Base-by-base conservation (phyloP, 345 rosid species). In the Durio zibethinus region DNA sequence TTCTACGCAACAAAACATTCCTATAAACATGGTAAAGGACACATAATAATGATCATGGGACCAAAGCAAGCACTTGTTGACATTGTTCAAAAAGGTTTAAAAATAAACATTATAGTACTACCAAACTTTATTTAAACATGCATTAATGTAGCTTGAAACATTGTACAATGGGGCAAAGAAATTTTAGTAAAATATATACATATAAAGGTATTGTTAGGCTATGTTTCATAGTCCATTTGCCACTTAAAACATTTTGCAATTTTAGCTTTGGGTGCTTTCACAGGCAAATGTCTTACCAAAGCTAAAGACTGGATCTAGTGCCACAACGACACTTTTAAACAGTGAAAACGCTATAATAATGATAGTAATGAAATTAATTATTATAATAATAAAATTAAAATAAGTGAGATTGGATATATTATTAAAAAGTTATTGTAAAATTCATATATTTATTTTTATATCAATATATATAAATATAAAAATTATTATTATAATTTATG, bases 21-120 rank as follows among this genome's bases (percentile, higher is more conserved):
- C 61, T 20, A 33, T 72, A 72, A 72, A 52, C 61, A 72, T 52
- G 33, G 52, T 72, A 50, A 52, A 50, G 43, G 61, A 50, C 61
- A 72, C 29, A 33, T 31, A 36, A 72, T 50, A 4, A 50, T 72
- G 61, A 72, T 72, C 5, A 72, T 48, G 74, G 74, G 43, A 31
- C 60, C 74, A 71, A 48, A 52, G 20, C 61, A 18, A 21, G 43
- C 50, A 52, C 20, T 72, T 50, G 16, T 20, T 16, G 43, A 50
- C 20, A 72, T 20, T 72, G 40, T 52, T 45, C 61, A 10, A 31
- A 52, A 52, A 31, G 27, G 12, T 18, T 6, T 50, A 16, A 27
- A 70, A 27, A 27, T 47, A 20, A 48, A 48, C 42, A 48, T 29
- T 48, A 36, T 25, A 16, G 15, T 48, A 16, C 16, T 70, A 48